phyloP scores from a whole-genome alignment of 208 protist genomes.

The Leishmania lainsoni region DNA sequence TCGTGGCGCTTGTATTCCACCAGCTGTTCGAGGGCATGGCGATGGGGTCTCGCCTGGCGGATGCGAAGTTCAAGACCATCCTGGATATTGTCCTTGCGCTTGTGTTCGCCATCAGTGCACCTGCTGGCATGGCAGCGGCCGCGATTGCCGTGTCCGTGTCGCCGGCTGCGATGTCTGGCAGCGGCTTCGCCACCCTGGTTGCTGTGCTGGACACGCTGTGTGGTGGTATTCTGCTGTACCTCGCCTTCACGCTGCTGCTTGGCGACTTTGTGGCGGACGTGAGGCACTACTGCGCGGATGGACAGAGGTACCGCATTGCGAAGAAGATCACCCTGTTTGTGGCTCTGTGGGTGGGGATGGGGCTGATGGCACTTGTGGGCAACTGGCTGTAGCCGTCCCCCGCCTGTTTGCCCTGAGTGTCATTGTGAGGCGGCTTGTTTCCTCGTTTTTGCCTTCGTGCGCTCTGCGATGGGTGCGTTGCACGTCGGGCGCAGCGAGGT shows the following conservation, averaged over 20 bases:
- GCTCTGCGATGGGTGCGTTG: not conserved
- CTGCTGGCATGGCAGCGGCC: constrained; percentile 37
- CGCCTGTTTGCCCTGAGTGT: not conserved
- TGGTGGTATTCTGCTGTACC: constrained; percentile 73
- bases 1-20: constrained; percentile 68
- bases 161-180: constrained; percentile 36
- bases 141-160: constrained; percentile 36
- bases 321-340: constrained; percentile 33
- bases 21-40: constrained; percentile 80
- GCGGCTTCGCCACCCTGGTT: constrained; percentile 37
- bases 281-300: constrained; percentile 28
- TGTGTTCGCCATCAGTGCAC: constrained; percentile 56
- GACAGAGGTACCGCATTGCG: not conserved
- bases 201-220: constrained; percentile 61
- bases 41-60: constrained; percentile 62
- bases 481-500: not conserved
- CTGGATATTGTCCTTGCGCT: constrained; percentile 46
- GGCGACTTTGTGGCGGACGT: constrained; percentile 55
- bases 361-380: constrained; percentile 49
- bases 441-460: not conserved
- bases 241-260: constrained; percentile 67
- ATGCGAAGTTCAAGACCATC: constrained; percentile 42
- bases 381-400: constrained; percentile 40
- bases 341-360: constrained; percentile 49
- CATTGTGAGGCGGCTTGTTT: not conserved